A percentile compares a stretch with the other conserved stretches of the same genome.
These are phyloP conservation scores for Wolfiporia cocos DNA, from an alignment of 1,284 basidiomycete genomes.

Conservation along the genomic window DNA sequence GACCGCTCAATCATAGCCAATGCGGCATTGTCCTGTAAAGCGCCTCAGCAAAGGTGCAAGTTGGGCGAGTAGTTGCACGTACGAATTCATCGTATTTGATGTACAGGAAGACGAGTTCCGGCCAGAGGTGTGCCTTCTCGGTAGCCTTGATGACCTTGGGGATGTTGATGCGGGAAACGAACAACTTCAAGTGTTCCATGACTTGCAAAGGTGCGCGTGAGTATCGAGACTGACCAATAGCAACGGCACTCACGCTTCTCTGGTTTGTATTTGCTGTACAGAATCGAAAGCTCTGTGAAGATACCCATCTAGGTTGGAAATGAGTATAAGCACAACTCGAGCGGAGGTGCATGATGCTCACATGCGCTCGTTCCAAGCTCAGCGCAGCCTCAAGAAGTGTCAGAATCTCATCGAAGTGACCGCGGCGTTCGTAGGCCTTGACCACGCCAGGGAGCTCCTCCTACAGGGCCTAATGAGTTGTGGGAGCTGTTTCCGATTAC, in stretches of 20 bases:
- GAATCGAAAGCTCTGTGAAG: slow-evolving; percentile 91
- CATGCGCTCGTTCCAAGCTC: slow-evolving; percentile 93
- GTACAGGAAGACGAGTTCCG: slow-evolving; percentile 98
- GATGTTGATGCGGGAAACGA: slow-evolving; percentile 97
- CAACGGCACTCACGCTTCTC: slow-evolving; percentile 68
- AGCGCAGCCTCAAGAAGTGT: slow-evolving; percentile 90
- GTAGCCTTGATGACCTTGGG: slow-evolving; percentile 86
- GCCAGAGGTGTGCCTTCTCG: slow-evolving; percentile 97
- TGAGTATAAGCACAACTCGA: background rate
- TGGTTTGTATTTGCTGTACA: slow-evolving; percentile 96
- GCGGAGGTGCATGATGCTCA: slow-evolving; percentile 31
- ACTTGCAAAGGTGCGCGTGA: slow-evolving; percentile 38
- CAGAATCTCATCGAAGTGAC: slow-evolving; percentile 94
- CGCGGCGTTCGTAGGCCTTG: slow-evolving; percentile 84
- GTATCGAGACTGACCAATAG: background rate
- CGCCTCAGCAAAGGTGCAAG: slow-evolving; percentile 6
- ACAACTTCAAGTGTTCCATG: slow-evolving; percentile 98
- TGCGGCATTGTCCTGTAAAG: slow-evolving; percentile 81
- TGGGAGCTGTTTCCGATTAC: too few relatives aligned
- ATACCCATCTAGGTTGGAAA: slow-evolving; percentile 64
- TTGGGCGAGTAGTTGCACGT: slow-evolving; percentile 23
- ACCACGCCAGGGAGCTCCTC: slow-evolving; percentile 88
- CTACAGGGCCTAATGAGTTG: too few relatives aligned
- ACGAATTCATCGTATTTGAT: slow-evolving; percentile 97
- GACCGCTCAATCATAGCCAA: slow-evolving; percentile 98